Evolutionary conservation across 1,284 basidiomycete species (phyloP).

Genomic region (Wolfiporia cocos): DNA sequence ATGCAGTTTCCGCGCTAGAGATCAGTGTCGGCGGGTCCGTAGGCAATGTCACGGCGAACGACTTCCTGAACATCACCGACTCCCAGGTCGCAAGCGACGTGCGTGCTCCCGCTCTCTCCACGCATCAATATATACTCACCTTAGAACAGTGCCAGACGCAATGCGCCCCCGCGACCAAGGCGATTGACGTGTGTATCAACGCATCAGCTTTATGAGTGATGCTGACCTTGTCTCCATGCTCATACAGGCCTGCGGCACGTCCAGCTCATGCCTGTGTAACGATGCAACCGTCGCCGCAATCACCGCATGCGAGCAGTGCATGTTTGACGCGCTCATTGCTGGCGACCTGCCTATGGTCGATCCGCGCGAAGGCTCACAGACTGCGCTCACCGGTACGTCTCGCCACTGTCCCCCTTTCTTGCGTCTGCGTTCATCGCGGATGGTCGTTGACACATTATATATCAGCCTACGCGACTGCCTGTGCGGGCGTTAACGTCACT

Average conservation of each 20-base stretch:
- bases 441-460: not conserved
- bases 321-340: slow-evolving; percentile 47
- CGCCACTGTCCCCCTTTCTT: too few species aligned
- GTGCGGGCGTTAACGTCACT: slow-evolving; percentile 30
- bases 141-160: slow-evolving; percentile 38
- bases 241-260: slow-evolving; percentile 21
- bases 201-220: not conserved
- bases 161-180: slow-evolving; percentile 32
- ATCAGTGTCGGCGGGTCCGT: slow-evolving; percentile 36
- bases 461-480: slow-evolving; percentile 45
- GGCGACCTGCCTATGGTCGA: slow-evolving; percentile 43
- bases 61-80: slow-evolving; percentile 42
- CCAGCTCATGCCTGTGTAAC: slow-evolving; percentile 48
- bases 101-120: too few species aligned
- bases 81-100: slow-evolving; percentile 34
- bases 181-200: slow-evolving; percentile 31
- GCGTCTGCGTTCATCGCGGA: too few species aligned
- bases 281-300: slow-evolving; percentile 33
- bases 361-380: slow-evolving; percentile 47
- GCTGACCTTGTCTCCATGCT: too few species aligned
- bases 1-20: slow-evolving; percentile 41
- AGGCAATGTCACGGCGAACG: slow-evolving; percentile 32
- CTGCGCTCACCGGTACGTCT: slow-evolving; percentile 41
- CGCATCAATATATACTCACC: too few species aligned
- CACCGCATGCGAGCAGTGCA: slow-evolving; percentile 54